Percentiles rank a stretch among this genome's conserved stretches.
These are phyloP conservation scores for Calonectria hongkongensis DNA, from an alignment of 2,329 filamentous ascomycete genomes.

Conservation along the genomic window DNA sequence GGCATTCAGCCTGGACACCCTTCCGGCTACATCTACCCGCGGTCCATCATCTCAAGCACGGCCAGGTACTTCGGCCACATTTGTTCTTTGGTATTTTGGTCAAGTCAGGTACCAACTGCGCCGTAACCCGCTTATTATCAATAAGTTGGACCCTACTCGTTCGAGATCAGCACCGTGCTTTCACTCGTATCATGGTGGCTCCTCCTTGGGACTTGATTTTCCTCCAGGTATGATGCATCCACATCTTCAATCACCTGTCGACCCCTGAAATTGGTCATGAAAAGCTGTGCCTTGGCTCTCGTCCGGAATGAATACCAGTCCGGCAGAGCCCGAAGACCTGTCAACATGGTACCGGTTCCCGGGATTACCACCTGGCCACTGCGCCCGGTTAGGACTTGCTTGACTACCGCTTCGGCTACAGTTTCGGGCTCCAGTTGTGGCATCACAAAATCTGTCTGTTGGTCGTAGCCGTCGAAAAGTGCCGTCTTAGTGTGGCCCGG, in stretches of 20 bases:
- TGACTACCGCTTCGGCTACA: slow-evolving; percentile 68
- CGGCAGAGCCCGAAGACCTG: slow-evolving; percentile 72
- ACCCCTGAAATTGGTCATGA: slow-evolving; percentile 67
- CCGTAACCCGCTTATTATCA: slow-evolving; percentile 30
- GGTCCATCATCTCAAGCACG: slow-evolving; percentile 26
- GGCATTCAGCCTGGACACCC: slow-evolving; percentile 19
- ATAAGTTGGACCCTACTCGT: slow-evolving; percentile 42
- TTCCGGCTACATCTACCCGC: slow-evolving; percentile 29
- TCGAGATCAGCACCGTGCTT: slow-evolving; percentile 62
- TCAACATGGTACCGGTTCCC: slow-evolving; percentile 60
- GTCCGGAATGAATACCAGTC: slow-evolving; percentile 77
- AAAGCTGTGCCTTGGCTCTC: slow-evolving; percentile 64
- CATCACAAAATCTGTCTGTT: slow-evolving; percentile 64
- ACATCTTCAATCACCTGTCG: slow-evolving; percentile 69
- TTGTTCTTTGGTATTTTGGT: background rate
- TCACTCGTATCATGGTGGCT: slow-evolving; percentile 55
- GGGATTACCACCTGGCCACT: slow-evolving; percentile 70
- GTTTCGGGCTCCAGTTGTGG: slow-evolving; percentile 62
- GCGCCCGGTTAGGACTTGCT: slow-evolving; percentile 68
- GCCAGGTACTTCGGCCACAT: slow-evolving; percentile 10
- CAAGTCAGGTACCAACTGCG: slow-evolving; percentile 25
- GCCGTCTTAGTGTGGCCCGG: slow-evolving; percentile 66
- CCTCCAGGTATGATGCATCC: slow-evolving; percentile 59
- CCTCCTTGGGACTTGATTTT: slow-evolving; percentile 37
- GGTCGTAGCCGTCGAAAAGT: slow-evolving; percentile 70